Percentiles rank a stretch among this genome's conserved stretches.
Evolutionary conservation across 208 protist genomes (phyloP).

Genomic region (Leishmania guyanensis): DNA sequence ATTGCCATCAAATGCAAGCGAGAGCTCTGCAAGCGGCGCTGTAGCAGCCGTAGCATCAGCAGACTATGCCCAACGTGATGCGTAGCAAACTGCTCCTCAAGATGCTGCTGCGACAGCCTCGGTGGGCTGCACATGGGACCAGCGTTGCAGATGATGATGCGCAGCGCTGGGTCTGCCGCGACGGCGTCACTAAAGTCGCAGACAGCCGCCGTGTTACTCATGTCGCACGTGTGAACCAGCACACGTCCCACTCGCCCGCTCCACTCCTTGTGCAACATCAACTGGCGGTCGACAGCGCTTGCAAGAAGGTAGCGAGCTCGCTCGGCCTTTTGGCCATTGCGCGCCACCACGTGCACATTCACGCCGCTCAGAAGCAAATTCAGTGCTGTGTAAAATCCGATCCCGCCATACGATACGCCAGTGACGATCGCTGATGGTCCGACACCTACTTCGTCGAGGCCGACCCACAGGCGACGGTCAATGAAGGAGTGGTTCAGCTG

Average conservation of each 20-base stretch:
- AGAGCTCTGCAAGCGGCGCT: slow-evolving; percentile 33
- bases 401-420: slow-evolving; percentile 58
- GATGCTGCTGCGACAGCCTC: slow-evolving; percentile 39
- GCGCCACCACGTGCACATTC: slow-evolving; percentile 69
- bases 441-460: slow-evolving; percentile 30
- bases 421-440: slow-evolving; percentile 69
- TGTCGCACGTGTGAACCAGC: slow-evolving; percentile 59
- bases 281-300: slow-evolving; percentile 52
- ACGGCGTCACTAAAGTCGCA: slow-evolving; percentile 42
- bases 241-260: slow-evolving; percentile 39
- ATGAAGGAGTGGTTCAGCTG: slow-evolving; percentile 60
- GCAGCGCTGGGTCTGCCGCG: slow-evolving; percentile 46
- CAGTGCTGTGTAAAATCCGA: slow-evolving; percentile 76
- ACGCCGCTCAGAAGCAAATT: slow-evolving; percentile 68
- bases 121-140: slow-evolving; percentile 43
- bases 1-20: slow-evolving; percentile 20
- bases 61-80: slow-evolving; percentile 66
- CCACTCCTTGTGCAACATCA: slow-evolving; percentile 70
- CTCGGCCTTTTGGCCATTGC: slow-evolving; percentile 29
- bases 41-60: slow-evolving; percentile 48
- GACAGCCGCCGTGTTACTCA: slow-evolving; percentile 60
- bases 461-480: slow-evolving; percentile 62
- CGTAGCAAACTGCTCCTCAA: slow-evolving; percentile 68
- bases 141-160: slow-evolving; percentile 60
- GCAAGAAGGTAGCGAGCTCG: slow-evolving; percentile 42